Percentiles rank a stretch among this genome's conserved stretches.
Evolutionary conservation across 192 early-diverging fungal genomes (phyloP).

Genomic region (Allomyces macrogynus): DNA sequence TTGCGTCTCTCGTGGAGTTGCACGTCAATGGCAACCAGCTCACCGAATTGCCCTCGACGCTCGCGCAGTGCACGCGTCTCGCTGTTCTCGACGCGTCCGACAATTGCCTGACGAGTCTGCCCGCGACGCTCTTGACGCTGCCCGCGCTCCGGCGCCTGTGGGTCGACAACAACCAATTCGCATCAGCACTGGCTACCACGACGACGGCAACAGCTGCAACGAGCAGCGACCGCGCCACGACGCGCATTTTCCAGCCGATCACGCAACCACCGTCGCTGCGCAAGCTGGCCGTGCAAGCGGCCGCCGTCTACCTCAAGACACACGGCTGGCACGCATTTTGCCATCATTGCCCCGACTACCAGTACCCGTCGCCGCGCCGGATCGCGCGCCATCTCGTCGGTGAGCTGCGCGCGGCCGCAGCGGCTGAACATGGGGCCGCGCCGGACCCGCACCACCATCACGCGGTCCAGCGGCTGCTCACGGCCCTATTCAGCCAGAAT

Average conservation of each 20-base stretch:
- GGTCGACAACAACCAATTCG: conserved; percentile 28
- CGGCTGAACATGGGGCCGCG: not conserved
- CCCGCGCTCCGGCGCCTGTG: conserved; percentile 42
- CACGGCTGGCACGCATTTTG: not conserved
- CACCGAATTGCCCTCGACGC: conserved; percentile 33
- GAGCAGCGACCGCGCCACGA: not conserved
- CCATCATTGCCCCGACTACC: not conserved
- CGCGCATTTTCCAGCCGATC: not conserved
- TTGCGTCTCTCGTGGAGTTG: conserved; percentile 43
- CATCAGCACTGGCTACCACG: conserved; percentile 12
- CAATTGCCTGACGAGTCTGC: conserved; percentile 42
- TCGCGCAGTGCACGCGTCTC: conserved; percentile 37
- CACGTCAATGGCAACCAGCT: conserved; percentile 39
- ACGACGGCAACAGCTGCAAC: not conserved
- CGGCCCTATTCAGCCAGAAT: no score
- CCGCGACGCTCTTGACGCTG: conserved; percentile 47
- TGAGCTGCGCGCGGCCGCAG: not conserved
- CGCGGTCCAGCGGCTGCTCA: not conserved
- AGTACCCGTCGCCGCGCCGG: no score
- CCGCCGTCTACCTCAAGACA: not conserved
- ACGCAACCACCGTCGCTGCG: not conserved
- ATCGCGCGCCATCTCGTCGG: not conserved
- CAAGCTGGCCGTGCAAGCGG: not conserved
- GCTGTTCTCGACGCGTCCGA: conserved; percentile 41
- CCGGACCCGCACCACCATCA: not conserved